Evolutionary conservation across 2,329 filamentous ascomycete genomes (phyloP).

Genomic region (Alternaria tenuissima): DNA sequence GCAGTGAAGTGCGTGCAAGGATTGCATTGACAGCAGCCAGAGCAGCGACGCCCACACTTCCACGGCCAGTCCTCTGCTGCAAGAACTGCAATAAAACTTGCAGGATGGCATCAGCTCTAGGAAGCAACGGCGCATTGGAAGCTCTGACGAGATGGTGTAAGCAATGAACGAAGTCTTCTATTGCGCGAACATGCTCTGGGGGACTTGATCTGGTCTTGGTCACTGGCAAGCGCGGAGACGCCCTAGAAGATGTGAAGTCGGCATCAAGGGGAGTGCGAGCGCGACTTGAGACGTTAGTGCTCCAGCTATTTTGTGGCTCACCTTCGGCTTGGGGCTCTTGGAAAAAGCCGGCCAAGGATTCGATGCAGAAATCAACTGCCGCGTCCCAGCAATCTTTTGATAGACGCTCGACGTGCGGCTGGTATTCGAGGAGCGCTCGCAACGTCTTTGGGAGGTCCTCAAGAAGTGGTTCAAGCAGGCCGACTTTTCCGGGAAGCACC

Average conservation of each 20-base stretch:
- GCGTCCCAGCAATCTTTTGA: constrained; percentile 72
- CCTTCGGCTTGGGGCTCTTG: constrained; percentile 27
- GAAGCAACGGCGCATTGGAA: constrained; percentile 71
- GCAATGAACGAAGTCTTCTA: constrained; percentile 64
- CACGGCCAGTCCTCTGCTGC: constrained; percentile 66
- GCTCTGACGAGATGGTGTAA: constrained; percentile 70
- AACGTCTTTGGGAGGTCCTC: constrained; percentile 83
- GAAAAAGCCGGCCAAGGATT: constrained; percentile 59
- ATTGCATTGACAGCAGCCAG: constrained; percentile 80
- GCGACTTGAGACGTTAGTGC: constrained; percentile 39
- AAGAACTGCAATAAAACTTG: constrained; percentile 68
- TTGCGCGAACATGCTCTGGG: constrained; percentile 34
- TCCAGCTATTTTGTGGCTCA: constrained; percentile 39
- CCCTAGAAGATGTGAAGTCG: constrained; percentile 34
- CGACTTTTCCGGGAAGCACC: constrained; percentile 69
- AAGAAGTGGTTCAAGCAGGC: constrained; percentile 73
- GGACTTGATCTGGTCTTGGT: constrained; percentile 27
- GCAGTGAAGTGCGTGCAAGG: constrained; percentile 70
- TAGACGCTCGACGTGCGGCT: constrained; percentile 82
- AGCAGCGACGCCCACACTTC: constrained; percentile 74
- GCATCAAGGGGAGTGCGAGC: constrained; percentile 43
- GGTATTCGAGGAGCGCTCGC: constrained; percentile 72
- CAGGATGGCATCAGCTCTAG: constrained; percentile 65
- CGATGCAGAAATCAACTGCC: constrained; percentile 75
- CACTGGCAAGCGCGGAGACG: constrained; percentile 34